Evolutionary conservation across 2,329 filamentous ascomycete genomes (phyloP).

Genomic region (Sarocladium strictum): DNA sequence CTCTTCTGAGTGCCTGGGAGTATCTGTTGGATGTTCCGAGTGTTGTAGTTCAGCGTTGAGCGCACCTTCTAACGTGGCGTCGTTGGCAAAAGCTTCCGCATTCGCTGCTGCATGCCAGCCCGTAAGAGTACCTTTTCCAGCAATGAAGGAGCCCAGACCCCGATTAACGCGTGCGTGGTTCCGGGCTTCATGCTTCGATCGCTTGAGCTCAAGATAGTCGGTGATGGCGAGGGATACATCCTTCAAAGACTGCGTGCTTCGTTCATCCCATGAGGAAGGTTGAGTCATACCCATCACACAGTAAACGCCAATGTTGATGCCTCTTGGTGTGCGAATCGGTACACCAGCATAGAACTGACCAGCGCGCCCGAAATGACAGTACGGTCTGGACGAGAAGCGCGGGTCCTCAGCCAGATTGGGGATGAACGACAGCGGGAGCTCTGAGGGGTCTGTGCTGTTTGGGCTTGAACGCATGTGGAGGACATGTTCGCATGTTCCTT

Average conservation of each 20-base stretch:
- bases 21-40: no score
- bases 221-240: slow-evolving; percentile 26
- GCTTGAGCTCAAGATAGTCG: slow-evolving; percentile 27
- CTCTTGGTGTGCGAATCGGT: slow-evolving; percentile 31
- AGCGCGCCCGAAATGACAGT: background rate
- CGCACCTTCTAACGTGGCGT: no score
- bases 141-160: slow-evolving; percentile 30
- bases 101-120: slow-evolving; percentile 15
- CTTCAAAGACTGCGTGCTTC: slow-evolving; percentile 19
- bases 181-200: slow-evolving; percentile 19
- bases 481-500: slow-evolving; percentile 23
- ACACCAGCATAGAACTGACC: slow-evolving; percentile 33
- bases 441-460: background rate
- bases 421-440: slow-evolving; percentile 13
- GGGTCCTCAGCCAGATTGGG: slow-evolving; percentile 26
- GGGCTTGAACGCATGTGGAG: slow-evolving; percentile 12
- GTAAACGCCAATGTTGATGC: slow-evolving; percentile 36
- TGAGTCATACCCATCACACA: slow-evolving; percentile 22
- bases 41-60: no score
- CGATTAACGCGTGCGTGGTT: slow-evolving; percentile 30
- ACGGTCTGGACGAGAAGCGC: slow-evolving; percentile 20
- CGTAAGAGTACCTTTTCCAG: slow-evolving; percentile 23
- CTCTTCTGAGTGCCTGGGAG: no score
- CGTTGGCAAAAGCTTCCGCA: no score
- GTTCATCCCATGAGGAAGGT: slow-evolving; percentile 17